A percentile compares a stretch with the other conserved stretches of the same genome.
phyloP scores from a whole-genome alignment of 2,329 filamentous ascomycete species.

The Colletotrichum sp. region DNA sequence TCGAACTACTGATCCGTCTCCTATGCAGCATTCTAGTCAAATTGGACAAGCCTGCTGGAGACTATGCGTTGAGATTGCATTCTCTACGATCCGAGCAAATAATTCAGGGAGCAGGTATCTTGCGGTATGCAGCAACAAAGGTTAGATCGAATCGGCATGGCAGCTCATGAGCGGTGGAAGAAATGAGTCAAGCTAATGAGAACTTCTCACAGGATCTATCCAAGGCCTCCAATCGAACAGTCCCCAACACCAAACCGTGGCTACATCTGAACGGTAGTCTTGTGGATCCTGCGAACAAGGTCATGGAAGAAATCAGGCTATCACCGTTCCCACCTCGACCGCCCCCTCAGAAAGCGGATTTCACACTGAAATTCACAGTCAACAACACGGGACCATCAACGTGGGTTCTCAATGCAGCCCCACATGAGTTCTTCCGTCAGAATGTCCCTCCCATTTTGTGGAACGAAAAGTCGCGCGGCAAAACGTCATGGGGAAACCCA shows the following conservation, averaged over 20 bases:
- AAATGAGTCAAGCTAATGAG: neutral
- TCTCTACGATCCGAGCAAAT: conserved; percentile 2
- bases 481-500: neutral
- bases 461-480: neutral
- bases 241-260: neutral
- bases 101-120: neutral
- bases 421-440: conserved; percentile 12
- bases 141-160: neutral
- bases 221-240: neutral
- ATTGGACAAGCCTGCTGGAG: neutral
- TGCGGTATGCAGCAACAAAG: neutral
- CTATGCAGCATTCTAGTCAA: neutral
- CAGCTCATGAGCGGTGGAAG: rapidly evolving
- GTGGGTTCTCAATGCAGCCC: neutral
- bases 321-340: neutral
- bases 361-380: neutral
- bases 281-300: neutral
- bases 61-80: neutral
- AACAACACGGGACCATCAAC: neutral
- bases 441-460: conserved; percentile 5
- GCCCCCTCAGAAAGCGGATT: neutral
- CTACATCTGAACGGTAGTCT: conserved; percentile 3
- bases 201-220: neutral
- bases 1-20: rapidly evolving
- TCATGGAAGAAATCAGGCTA: neutral